These are phyloP conservation scores for Calophaca sinica DNA, from an alignment of 306 rosid species.

Conservation along the genomic window DNA sequence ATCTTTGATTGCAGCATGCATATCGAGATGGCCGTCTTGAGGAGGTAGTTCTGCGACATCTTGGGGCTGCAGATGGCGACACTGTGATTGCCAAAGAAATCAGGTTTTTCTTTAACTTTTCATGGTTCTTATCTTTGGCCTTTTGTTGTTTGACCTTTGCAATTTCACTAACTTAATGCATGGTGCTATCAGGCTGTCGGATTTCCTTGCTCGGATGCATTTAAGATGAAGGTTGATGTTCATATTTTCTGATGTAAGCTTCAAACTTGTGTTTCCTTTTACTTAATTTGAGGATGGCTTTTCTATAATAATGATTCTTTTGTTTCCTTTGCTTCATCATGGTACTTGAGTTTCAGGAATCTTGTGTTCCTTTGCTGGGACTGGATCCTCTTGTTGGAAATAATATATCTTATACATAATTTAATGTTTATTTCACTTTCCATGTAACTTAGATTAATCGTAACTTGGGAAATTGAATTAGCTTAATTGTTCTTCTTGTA, in stretches of 20 bases:
- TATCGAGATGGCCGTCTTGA: conserved; percentile 84
- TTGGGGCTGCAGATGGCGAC: conserved; percentile 88
- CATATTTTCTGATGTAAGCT: conserved; percentile 57
- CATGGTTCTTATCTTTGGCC: conserved; percentile 5
- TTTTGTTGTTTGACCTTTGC: conserved; percentile 5
- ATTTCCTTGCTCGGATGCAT: conserved; percentile 77
- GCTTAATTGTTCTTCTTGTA: too few relatives aligned
- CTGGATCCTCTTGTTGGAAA: neutral
- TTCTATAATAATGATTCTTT: conserved; percentile 2
- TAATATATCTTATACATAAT: too few relatives aligned
- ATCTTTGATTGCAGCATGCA: conserved; percentile 75
- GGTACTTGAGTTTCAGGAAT: conserved; percentile 35
- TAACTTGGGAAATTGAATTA: too few relatives aligned
- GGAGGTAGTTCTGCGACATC: conserved; percentile 81
- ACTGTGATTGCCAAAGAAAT: conserved; percentile 83
- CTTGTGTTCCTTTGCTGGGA: neutral
- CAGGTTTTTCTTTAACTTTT: conserved; percentile 60
- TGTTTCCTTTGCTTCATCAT: conserved; percentile 5
- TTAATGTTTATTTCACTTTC: too few relatives aligned
- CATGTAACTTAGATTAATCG: too few relatives aligned
- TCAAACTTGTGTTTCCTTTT: conserved; percentile 39
- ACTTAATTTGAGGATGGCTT: conserved; percentile 11
- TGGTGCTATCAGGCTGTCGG: conserved; percentile 80
- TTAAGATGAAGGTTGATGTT: conserved; percentile 65
- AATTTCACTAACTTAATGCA: conserved; percentile 42